Conservation (phyloP, 2,329 filamentous ascomycete genomes). For the Xylariaceae sp. region DNA sequence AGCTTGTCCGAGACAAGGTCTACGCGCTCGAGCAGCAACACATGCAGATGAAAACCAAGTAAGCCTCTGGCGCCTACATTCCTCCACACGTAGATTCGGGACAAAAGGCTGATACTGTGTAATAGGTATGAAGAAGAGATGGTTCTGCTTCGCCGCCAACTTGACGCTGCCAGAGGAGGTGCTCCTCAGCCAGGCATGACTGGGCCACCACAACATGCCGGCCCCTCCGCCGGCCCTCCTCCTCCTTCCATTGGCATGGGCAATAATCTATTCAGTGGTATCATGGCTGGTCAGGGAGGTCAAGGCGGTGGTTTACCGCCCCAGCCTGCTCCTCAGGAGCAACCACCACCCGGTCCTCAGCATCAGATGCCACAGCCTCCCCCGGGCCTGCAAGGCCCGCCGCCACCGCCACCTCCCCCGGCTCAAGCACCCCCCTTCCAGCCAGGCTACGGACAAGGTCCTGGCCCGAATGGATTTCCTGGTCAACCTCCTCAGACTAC, state of each 20-base stretch:
- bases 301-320: slow-evolving; percentile 83
- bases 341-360: slow-evolving; percentile 43
- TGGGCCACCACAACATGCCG: slow-evolving; percentile 69
- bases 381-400: slow-evolving; percentile 57
- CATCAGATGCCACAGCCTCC: slow-evolving; percentile 74
- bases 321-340: slow-evolving; percentile 58
- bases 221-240: slow-evolving; percentile 65
- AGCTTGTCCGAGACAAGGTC: slow-evolving; percentile 88
- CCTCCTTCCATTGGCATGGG: slow-evolving; percentile 87
- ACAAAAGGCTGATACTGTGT: slow-evolving; percentile 8
- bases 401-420: slow-evolving; percentile 53
- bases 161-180: slow-evolving; percentile 68
- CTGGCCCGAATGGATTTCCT: slow-evolving; percentile 66
- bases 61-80: slow-evolving; percentile 31
- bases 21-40: slow-evolving; percentile 90
- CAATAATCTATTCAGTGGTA: slow-evolving; percentile 88
- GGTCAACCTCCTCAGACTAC: slow-evolving; percentile 79
- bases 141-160: slow-evolving; percentile 76
- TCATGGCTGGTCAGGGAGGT: slow-evolving; percentile 84
- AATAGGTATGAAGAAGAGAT: slow-evolving; percentile 91
- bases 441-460: slow-evolving; percentile 60
- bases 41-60: slow-evolving; percentile 88
- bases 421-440: slow-evolving; percentile 68
- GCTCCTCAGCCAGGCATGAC: slow-evolving; percentile 55
- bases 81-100: too few relatives aligned